Evolutionary conservation across 148 eudicot genomes (phyloP).

Genomic region (Silene latifolia): DNA sequence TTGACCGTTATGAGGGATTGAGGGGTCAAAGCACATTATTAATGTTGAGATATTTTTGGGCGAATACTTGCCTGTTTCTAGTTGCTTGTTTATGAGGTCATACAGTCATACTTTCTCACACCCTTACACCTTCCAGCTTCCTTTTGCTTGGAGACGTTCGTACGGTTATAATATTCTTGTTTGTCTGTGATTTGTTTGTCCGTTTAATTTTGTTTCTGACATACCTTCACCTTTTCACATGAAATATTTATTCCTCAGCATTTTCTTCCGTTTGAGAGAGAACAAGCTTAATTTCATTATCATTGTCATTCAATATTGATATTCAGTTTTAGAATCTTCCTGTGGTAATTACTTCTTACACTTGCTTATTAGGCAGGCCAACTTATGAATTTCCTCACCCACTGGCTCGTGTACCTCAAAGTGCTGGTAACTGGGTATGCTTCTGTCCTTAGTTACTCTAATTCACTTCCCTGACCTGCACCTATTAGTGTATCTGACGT

Average conservation of each 20-base stretch:
- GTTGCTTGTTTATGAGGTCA: background rate
- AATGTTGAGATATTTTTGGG: background rate
- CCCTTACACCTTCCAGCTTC: background rate
- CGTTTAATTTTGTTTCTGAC: background rate
- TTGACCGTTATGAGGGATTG: background rate
- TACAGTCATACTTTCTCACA: background rate
- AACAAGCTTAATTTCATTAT: background rate
- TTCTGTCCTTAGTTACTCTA: constrained; percentile 3
- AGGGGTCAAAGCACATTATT: background rate
- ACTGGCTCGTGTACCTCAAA: constrained; percentile 85
- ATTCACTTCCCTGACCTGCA: background rate
- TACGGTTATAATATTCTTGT: background rate
- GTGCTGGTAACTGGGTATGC: constrained; percentile 87
- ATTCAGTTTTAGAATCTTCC: background rate
- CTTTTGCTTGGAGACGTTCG: background rate
- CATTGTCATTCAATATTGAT: background rate
- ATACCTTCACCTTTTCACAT: background rate
- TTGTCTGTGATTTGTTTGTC: background rate
- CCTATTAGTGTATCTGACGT: constrained; percentile 4
- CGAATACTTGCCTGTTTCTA: background rate
- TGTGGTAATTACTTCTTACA: constrained; percentile 27
- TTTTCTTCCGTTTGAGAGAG: background rate
- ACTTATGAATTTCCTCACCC: constrained; percentile 94
- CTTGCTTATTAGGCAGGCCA: constrained; percentile 70
- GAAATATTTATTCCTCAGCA: background rate